Conservation (phyloP, 148 eudicot genomes). For the Rhododendron simsii region DNA sequence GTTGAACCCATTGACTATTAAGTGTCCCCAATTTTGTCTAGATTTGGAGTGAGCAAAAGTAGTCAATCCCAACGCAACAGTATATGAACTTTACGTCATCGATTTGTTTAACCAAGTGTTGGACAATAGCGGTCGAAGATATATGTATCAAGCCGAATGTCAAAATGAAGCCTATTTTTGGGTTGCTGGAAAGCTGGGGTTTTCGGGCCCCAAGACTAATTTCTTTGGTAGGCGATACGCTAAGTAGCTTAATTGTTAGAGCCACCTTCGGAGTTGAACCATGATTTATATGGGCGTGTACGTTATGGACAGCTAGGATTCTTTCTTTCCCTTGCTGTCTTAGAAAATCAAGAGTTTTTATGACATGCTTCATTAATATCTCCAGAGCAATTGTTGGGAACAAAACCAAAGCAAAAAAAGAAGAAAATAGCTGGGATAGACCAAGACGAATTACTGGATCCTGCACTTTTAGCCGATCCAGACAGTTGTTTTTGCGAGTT, state of each 20-base stretch:
- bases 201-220: neutral
- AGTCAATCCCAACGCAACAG: neutral
- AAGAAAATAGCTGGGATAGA: conserved; percentile 75
- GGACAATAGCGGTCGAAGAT: neutral
- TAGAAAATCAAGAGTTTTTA: neutral
- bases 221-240: neutral
- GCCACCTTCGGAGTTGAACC: neutral
- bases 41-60: neutral
- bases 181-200: neutral
- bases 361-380: neutral
- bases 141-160: neutral
- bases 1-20: neutral
- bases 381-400: conserved; percentile 49
- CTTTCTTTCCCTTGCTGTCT: neutral
- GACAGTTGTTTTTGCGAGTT: conserved; percentile 86
- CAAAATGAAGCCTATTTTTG: neutral
- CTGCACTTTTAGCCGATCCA: conserved; percentile 69
- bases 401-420: conserved; percentile 33
- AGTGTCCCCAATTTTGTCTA: neutral
- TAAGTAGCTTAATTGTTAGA: neutral
- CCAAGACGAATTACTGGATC: conserved; percentile 75
- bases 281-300: too few species aligned
- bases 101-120: neutral
- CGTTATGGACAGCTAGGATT: neutral
- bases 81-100: neutral